Evolutionary conservation across 768 basidiomycete genomes (phyloP).

Genomic region (Tricholoma saponaceum): DNA sequence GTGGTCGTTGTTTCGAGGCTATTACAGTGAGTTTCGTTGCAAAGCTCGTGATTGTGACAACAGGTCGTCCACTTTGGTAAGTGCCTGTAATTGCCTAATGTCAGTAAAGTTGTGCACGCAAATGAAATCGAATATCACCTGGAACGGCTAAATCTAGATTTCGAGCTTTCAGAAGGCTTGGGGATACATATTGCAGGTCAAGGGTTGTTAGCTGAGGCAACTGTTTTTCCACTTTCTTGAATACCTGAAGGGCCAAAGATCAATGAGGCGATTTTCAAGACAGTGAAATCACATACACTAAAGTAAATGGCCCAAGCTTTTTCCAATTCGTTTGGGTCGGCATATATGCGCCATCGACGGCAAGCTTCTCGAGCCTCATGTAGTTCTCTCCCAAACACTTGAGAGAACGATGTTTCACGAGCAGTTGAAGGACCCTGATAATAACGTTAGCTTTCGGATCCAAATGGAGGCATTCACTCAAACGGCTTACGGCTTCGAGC

Average conservation of each 20-base stretch:
- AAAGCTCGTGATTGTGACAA: slow-evolving; percentile 82
- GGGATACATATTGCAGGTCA: slow-evolving; percentile 97
- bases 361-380: slow-evolving; percentile 91
- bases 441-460: neutral
- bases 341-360: slow-evolving; percentile 77
- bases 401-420: slow-evolving; percentile 91
- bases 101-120: neutral
- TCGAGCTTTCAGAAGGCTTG: slow-evolving; percentile 80
- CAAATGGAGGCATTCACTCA: neutral
- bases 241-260: slow-evolving; percentile 52
- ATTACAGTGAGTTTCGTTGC: slow-evolving; percentile 90
- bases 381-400: slow-evolving; percentile 90
- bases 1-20: slow-evolving; percentile 93
- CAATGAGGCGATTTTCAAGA: neutral
- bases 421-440: slow-evolving; percentile 86
- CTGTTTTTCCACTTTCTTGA: slow-evolving; percentile 95
- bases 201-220: slow-evolving; percentile 83
- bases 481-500: slow-evolving; percentile 70
- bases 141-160: slow-evolving; percentile 96
- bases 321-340: slow-evolving; percentile 86
- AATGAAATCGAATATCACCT: slow-evolving; percentile 41
- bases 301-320: slow-evolving; percentile 99
- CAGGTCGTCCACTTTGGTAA: slow-evolving; percentile 83
- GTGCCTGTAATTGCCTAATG: slow-evolving; percentile 55
- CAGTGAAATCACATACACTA: slow-evolving; percentile 45